Percentiles rank a stretch among this genome's conserved stretches.
Evolutionary conservation across 768 basidiomycete genomes (phyloP).

Genomic region (Hypsizygus marmoreus): DNA sequence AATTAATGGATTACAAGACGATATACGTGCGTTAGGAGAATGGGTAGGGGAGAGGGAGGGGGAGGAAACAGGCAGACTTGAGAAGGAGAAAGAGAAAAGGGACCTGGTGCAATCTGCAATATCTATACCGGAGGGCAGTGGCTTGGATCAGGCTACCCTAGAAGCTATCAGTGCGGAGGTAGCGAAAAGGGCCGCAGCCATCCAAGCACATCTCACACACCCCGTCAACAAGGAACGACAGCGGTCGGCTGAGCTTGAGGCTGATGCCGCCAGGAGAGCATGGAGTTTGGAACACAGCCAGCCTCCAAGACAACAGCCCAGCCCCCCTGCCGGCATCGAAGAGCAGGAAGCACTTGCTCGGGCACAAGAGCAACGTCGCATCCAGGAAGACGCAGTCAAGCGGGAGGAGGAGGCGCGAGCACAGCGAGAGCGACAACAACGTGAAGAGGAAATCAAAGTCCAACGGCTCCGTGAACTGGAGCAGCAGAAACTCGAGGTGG

Average conservation of each 20-base stretch:
- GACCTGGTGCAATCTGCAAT: constrained; percentile 7
- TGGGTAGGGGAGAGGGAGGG: constrained; percentile 18
- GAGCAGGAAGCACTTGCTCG: no score
- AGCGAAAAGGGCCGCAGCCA: background rate
- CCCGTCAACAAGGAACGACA: background rate
- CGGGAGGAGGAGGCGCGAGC: constrained; percentile 3
- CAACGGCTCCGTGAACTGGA: constrained; percentile 8
- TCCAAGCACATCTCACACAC: background rate
- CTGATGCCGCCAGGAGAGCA: constrained; percentile 17
- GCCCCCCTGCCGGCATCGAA: background rate
- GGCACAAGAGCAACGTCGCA: no score
- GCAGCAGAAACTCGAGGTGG: constrained; percentile 6
- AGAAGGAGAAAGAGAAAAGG: constrained; percentile 8
- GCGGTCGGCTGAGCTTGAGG: constrained; percentile 15
- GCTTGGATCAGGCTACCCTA: background rate
- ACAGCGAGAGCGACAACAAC: background rate
- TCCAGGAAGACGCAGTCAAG: background rate
- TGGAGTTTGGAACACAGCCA: constrained; percentile 24
- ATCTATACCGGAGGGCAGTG: background rate
- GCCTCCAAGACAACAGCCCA: constrained; percentile 2
- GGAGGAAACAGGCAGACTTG: constrained; percentile 18
- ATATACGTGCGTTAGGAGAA: constrained; percentile 16
- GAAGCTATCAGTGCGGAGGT: constrained; percentile 1
- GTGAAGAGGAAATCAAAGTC: constrained; percentile 6
- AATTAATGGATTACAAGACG: constrained; percentile 15